Evolutionary conservation across 192 early-diverging fungal species (phyloP), one percentile per base, ranked within the genome.

Genomic region (Coemansia brasiliensis): DNA sequence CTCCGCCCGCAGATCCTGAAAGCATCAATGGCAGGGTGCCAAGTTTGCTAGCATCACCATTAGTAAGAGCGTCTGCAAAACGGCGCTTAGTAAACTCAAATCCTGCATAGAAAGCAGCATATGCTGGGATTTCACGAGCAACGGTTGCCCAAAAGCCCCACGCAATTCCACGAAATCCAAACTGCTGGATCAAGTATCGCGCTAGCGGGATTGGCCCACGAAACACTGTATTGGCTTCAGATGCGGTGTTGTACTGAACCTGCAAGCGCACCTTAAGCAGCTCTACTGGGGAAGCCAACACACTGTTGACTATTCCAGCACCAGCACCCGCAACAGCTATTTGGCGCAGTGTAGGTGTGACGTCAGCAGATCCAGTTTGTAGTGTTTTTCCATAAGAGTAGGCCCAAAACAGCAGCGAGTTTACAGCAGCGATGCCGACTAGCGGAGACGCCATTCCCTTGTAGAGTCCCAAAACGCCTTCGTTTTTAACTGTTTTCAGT

Each of bases 261-360:
- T 98, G 96, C 72, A 96, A 83, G 27, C 89, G 85, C 52, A 92
- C 89, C 65, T 98, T 98, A 39, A 96, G 68, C n/a, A 98, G 70
- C 62, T 98, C 96, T 3, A 98, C 92, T 1, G 96, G 94, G 2
- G 91, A 94, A 9, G 94, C 90, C 17, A 96, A 74, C 16, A 92
- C 78, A 48, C 84, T 86, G 58, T 95, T 94, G 25, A 91, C 85
- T 24, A 86, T 72, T 38, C 94, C 96, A 21, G 93, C 93, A 26
- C 91, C 92, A 22, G 91, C 84, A 27, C 96, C 96, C 29, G 94
- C 93, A 25, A 94, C 48, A 5, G 87, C 88, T 48, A 94, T 89
- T 54, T 96, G 84, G 0, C 52, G 46, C 5, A 92, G 63, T 4
- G 85, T 74, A 10, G 94, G 79, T 20, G 81, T 74, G 21, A 69